Conservation (phyloP, 768 basidiomycete species). For the Hypholoma sublateritium region DNA sequence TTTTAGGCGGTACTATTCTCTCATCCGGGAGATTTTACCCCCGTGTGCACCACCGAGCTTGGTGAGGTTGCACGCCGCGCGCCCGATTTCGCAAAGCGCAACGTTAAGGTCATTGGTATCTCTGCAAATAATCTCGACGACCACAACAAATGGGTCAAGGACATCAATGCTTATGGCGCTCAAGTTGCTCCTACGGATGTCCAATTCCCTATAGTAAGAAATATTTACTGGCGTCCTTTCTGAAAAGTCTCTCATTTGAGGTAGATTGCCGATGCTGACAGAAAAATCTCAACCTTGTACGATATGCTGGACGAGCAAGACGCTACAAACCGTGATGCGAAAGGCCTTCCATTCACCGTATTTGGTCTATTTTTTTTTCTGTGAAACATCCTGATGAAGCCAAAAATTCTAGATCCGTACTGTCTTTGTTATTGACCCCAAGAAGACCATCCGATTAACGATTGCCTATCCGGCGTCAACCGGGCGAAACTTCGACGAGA, state of each 20-base stretch:
- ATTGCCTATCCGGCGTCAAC: constrained; percentile 94
- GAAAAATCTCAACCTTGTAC: constrained; percentile 82
- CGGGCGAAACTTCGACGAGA: constrained; percentile 86
- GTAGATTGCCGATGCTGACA: constrained; percentile 90
- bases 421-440: constrained; percentile 97
- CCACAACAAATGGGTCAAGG: constrained; percentile 87
- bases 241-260: neutral
- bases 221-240: constrained; percentile 22
- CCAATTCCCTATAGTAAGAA: constrained; percentile 82
- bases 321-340: constrained; percentile 80
- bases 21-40: constrained; percentile 92
- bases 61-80: constrained; percentile 91
- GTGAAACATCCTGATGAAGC: neutral
- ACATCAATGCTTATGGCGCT: constrained; percentile 80
- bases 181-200: constrained; percentile 74
- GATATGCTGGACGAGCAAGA: constrained; percentile 98
- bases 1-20: constrained; percentile 84
- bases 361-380: constrained; percentile 11
- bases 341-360: constrained; percentile 93
- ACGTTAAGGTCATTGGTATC: constrained; percentile 92
- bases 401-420: constrained; percentile 70
- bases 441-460: constrained; percentile 89
- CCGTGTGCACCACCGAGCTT: constrained; percentile 95
- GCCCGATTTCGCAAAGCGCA: constrained; percentile 80
- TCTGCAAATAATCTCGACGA: constrained; percentile 87